Evolutionary conservation across 495 filamentous ascomycete genomes (phyloP).

Genomic region (Trichoderma virens): DNA sequence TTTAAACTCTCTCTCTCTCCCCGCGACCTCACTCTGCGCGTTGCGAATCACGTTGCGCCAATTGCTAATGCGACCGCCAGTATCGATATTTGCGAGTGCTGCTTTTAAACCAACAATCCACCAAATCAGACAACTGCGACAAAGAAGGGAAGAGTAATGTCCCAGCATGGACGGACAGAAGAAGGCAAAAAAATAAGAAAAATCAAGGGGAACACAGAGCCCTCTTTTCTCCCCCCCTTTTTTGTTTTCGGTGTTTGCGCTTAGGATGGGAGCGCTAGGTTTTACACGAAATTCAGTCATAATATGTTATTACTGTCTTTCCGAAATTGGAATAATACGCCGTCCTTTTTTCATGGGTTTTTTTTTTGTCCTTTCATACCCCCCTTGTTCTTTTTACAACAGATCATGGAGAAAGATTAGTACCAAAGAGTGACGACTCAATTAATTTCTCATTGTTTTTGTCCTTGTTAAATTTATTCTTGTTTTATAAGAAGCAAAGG

Average conservation of each 20-base stretch:
- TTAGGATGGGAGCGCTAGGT: neutral
- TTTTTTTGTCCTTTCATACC: neutral
- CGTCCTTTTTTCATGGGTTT: neutral
- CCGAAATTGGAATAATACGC: neutral
- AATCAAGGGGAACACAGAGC: too few species aligned
- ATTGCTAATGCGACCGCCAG: neutral
- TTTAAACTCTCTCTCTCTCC: too few species aligned
- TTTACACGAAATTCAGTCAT: neutral
- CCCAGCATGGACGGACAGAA: neutral
- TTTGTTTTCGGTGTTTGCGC: neutral
- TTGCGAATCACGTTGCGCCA: neutral
- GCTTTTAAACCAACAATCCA: neutral
- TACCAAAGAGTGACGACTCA: neutral
- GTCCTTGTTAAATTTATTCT: too few species aligned
- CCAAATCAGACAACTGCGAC: neutral
- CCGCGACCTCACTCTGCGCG: too few species aligned
- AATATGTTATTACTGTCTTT: neutral
- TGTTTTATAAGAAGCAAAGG: too few species aligned
- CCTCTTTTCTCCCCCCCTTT: too few species aligned
- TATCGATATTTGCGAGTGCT: conserved; percentile 1
- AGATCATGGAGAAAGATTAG: neutral
- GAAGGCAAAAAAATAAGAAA: neutral
- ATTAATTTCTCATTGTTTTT: neutral
- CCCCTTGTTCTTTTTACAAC: neutral
- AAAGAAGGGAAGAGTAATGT: neutral